phyloP scores from a whole-genome alignment of 1,284 basidiomycete genomes.

The Microbotryum silenes-acaulis region DNA sequence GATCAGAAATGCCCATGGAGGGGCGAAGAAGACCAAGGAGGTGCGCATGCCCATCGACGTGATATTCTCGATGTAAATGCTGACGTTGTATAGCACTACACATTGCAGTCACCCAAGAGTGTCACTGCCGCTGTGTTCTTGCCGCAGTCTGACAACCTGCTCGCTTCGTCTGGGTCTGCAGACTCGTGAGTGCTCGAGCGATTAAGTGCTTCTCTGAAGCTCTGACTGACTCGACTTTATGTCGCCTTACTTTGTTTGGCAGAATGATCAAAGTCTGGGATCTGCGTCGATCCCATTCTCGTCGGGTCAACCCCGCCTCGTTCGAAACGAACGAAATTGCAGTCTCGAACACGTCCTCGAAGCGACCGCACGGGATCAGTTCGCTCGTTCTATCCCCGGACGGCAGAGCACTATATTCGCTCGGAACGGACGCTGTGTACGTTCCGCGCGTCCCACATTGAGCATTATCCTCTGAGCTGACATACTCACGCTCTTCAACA shows the following conservation, averaged over 20 bases:
- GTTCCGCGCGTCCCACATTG: neutral
- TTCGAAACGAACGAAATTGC: conserved; percentile 31
- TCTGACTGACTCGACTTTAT: neutral
- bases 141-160: conserved; percentile 29
- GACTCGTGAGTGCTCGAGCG: conserved; percentile 21
- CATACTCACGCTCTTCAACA: neutral
- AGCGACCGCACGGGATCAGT: conserved; percentile 32
- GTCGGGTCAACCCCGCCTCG: conserved; percentile 33
- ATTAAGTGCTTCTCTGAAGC: neutral
- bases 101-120: conserved; percentile 22
- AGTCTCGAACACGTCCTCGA: neutral
- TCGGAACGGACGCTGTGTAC: conserved; percentile 31
- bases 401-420: conserved; percentile 29
- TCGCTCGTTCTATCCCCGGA: conserved; percentile 33
- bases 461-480: too few relatives aligned
- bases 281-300: conserved; percentile 31
- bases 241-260: neutral
- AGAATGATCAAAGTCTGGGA: conserved; percentile 36
- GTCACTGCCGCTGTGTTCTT: conserved; percentile 33
- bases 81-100: neutral
- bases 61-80: neutral
- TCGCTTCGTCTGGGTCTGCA: conserved; percentile 33
- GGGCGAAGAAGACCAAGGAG: conserved; percentile 11
- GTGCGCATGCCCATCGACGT: neutral
- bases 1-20: conserved; percentile 33